Conservation (phyloP, 768 basidiomycete species). For the Saitozyma sp. region DNA sequence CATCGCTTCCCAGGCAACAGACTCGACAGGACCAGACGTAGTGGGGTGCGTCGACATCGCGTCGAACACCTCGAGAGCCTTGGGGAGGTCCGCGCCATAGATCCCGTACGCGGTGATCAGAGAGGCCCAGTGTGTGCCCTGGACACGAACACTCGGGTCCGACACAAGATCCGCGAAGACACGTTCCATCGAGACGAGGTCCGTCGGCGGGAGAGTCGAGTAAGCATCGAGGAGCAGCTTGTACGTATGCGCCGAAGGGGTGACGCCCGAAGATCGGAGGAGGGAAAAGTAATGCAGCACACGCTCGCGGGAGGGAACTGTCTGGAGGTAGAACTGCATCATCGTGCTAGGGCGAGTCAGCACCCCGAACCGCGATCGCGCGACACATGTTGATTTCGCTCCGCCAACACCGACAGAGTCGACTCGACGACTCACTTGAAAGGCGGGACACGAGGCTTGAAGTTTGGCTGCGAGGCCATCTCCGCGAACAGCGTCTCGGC, state of each 20-base stretch:
- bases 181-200: conserved; percentile 68
- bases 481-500: conserved; percentile 83
- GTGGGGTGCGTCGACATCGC: conserved; percentile 63
- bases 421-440: conserved; percentile 64
- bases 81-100: conserved; percentile 70
- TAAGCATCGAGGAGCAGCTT: conserved; percentile 92
- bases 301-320: conserved; percentile 78
- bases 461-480: conserved; percentile 72
- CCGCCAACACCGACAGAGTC: background rate
- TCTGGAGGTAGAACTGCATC: conserved; percentile 93
- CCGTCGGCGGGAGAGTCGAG: conserved; percentile 79
- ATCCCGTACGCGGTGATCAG: conserved; percentile 88
- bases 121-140: conserved; percentile 74
- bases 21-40: conserved; percentile 59
- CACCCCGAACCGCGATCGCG: background rate
- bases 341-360: conserved; percentile 57
- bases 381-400: too few species aligned
- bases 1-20: conserved; percentile 84
- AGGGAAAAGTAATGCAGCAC: conserved; percentile 74
- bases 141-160: conserved; percentile 57
- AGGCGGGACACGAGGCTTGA: conserved; percentile 86
- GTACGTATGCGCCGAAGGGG: conserved; percentile 88
- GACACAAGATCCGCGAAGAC: conserved; percentile 65
- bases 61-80: conserved; percentile 75
- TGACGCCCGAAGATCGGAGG: conserved; percentile 63